Evolutionary conservation across 129 eudicot species (phyloP), one percentile per base, ranked within the genome.

Genomic region (Lactuca saligna): DNA sequence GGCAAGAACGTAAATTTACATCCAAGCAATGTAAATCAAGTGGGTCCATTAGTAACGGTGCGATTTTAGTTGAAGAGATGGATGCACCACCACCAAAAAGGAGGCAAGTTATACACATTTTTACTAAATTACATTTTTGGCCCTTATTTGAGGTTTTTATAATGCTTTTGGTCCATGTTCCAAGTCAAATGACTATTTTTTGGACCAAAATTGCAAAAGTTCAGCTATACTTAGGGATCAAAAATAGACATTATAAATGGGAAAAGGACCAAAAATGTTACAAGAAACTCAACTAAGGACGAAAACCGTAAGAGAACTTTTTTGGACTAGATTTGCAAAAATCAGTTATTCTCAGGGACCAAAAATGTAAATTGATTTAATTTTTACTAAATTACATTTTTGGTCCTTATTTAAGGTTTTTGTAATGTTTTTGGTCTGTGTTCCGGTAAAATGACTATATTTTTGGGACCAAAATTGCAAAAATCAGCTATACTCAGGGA

Each of bases 31-130:
- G 76, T 71, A 80, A 78, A 29, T 82, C 83, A 38, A 71, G 70
- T 82, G 80, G 71, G 63, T 72, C 88, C 57, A 65, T 75, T 60
- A 73, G 69, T 11, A 82, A 79, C 20, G 63, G 79, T 51, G 74
- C 63, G 20, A 64, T 70, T 50, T 60, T 75, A 78, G 82, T 66
- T 62, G 81, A 76, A 59, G 81, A 76, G 70, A 84, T 81, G 84
- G 88, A 75, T 72, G 82, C 81, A 70, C 81, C 82, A 50, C 85
- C 84, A 34, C 73, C 65, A 59, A 83, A 80, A 74, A 70, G 46
- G 44, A 82, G 91, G 97, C 78, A 85, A 79, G 86, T 69, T 51
- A 14, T 54, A 11, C 2, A 35, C 35, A 12, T 33, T 42, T 46
- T 42, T 16, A 55, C 17, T 12, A 29, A 53, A 9, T 73, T 73